Evolutionary conservation across 2,329 filamentous ascomycete genomes (phyloP).

Genomic region (Claviceps fusiformis): DNA sequence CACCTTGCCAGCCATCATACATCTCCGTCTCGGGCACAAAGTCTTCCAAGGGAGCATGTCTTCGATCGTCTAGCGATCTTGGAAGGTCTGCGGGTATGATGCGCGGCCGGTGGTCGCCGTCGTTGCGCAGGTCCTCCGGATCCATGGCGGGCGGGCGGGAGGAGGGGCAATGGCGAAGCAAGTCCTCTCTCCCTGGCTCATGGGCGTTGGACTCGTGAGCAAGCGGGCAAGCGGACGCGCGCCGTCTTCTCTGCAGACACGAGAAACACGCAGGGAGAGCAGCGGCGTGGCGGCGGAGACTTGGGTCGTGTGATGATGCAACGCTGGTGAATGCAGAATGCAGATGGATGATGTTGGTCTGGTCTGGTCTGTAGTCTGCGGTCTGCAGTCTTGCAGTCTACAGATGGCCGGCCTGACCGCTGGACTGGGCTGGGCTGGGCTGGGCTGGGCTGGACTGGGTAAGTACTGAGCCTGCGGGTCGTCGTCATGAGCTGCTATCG

Average conservation of each 20-base stretch:
- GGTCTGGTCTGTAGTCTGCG: too few species aligned
- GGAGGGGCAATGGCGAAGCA: constrained; percentile 22
- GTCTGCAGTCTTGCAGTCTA: too few species aligned
- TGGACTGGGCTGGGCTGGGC: too few species aligned
- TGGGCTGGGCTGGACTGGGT: too few species aligned
- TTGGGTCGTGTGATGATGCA: constrained; percentile 1
- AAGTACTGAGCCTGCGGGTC: too few species aligned
- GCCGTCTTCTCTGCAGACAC: not conserved
- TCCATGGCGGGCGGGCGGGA: constrained; percentile 38
- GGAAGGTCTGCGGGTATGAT: constrained; percentile 73
- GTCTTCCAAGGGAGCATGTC: constrained; percentile 46
- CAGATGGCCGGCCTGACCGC: too few species aligned
- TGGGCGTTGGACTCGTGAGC: constrained; percentile 12
- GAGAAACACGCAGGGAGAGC: not conserved
- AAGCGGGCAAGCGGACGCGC: not conserved
- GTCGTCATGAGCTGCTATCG: too few species aligned
- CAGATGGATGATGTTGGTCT: not conserved
- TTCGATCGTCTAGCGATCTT: constrained; percentile 79
- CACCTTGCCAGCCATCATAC: constrained; percentile 97
- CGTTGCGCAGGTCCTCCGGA: constrained; percentile 35
- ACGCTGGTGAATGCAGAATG: not conserved
- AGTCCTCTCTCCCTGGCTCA: constrained; percentile 20
- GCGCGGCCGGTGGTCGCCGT: constrained; percentile 28
- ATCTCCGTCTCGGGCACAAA: constrained; percentile 79
- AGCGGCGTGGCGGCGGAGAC: not conserved